Percentiles rank a stretch among this genome's conserved stretches.
phyloP scores from a whole-genome alignment of 345 rosid species.

The Rubroshorea leprosula region DNA sequence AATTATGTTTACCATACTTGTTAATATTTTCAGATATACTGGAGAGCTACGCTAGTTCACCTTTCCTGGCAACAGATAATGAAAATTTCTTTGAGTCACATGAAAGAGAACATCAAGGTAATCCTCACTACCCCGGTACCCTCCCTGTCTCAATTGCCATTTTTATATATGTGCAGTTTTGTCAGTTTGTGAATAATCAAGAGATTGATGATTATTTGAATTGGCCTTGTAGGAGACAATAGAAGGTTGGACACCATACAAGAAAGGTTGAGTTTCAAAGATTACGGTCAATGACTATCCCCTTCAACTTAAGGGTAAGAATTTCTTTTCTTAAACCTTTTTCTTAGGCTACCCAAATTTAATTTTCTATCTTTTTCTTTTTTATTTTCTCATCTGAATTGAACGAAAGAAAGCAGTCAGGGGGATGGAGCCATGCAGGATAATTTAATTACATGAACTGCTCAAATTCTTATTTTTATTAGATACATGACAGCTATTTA shows the following conservation, averaged over 20 bases:
- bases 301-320: slow-evolving; percentile 11
- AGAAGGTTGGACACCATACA: slow-evolving; percentile 81
- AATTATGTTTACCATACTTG: not conserved
- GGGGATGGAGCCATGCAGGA: too few relatives aligned
- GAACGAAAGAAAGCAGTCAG: too few relatives aligned
- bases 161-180: not conserved
- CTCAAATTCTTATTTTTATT: too few relatives aligned
- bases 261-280: slow-evolving; percentile 82
- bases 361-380: too few relatives aligned
- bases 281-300: slow-evolving; percentile 60
- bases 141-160: not conserved
- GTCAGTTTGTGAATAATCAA: too few relatives aligned
- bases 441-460: too few relatives aligned
- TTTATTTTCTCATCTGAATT: too few relatives aligned
- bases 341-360: not conserved
- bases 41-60: slow-evolving; percentile 80
- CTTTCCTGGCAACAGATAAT: slow-evolving; percentile 52
- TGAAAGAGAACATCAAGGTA: slow-evolving; percentile 65
- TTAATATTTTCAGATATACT: slow-evolving; percentile 53
- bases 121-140: not conserved
- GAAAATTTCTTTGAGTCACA: slow-evolving; percentile 53
- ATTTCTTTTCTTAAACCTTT: too few relatives aligned
- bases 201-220: slow-evolving; percentile 7
- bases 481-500: too few relatives aligned
- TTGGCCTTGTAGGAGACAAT: slow-evolving; percentile 51